Evolutionary conservation across 2,329 filamentous ascomycete genomes (phyloP).

Genomic region (Pseudogymnoascus sp.): DNA sequence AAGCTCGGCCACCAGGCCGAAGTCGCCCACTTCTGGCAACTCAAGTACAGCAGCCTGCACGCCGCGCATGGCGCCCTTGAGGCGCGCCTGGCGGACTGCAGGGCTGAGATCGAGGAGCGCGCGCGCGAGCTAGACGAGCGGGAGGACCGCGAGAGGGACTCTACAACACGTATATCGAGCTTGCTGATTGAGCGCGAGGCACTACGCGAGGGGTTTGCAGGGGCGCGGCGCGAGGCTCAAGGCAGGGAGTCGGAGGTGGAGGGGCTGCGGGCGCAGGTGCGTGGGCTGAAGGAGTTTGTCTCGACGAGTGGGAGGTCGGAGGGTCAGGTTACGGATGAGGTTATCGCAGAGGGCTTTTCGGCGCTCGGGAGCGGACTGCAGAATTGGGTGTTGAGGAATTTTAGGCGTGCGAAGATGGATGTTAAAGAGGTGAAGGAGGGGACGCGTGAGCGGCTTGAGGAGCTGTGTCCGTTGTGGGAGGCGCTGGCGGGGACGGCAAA

Average conservation of each 20-base stretch:
- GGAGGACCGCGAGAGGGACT: conserved; percentile 29
- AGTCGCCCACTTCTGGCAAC: conserved; percentile 48
- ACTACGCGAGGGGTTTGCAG: conserved; percentile 41
- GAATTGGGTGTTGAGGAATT: conserved; percentile 66
- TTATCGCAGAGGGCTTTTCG: conserved; percentile 53
- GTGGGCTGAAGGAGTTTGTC: conserved; percentile 63
- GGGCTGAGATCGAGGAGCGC: conserved; percentile 40
- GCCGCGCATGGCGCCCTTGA: conserved; percentile 43
- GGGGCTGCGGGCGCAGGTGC: conserved; percentile 48
- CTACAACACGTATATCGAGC: conserved; percentile 21
- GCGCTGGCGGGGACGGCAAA: conserved; percentile 45
- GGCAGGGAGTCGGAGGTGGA: conserved; percentile 48
- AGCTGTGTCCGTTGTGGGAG: conserved; percentile 50
- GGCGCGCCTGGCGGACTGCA: conserved; percentile 43
- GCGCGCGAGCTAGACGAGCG: conserved; percentile 34
- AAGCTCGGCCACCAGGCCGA: conserved; percentile 39
- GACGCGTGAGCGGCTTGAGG: conserved; percentile 35
- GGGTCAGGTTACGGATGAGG: conserved; percentile 55
- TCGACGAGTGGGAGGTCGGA: conserved; percentile 56
- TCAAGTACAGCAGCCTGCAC: conserved; percentile 37
- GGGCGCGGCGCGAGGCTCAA: conserved; percentile 37
- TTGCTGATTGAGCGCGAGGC: conserved; percentile 26
- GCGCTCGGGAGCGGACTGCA: conserved; percentile 58
- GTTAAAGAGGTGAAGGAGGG: conserved; percentile 34
- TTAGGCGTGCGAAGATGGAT: conserved; percentile 53